Percentiles rank a stretch among this genome's conserved stretches.
phyloP scores from a whole-genome alignment of 176 grass and related monocot species.

The Bolboschoenus planiculmis region DNA sequence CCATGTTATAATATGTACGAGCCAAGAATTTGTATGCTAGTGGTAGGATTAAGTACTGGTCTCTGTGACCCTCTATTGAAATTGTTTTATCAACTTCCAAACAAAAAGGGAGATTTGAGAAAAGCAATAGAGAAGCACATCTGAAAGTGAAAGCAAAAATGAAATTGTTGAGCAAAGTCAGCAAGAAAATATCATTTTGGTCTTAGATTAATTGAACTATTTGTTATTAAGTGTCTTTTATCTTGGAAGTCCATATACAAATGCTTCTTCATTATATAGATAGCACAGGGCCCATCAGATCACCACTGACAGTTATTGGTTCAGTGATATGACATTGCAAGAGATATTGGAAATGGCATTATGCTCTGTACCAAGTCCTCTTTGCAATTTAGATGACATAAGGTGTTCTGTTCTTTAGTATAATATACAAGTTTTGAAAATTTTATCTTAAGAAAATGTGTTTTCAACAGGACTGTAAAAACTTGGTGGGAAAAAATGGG shows the following conservation, averaged over 20 bases:
- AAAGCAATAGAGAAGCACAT: background rate
- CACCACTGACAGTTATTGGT: background rate
- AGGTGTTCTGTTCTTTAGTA: slow-evolving; percentile 22
- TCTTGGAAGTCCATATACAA: no score
- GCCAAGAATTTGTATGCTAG: background rate
- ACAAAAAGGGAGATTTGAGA: background rate
- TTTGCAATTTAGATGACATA: slow-evolving; percentile 1
- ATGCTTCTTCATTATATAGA: background rate
- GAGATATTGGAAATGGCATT: background rate
- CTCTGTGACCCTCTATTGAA: background rate
- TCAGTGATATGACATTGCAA: background rate
- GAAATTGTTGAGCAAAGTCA: background rate
- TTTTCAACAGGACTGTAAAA: slow-evolving; percentile 74
- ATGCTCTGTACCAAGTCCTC: slow-evolving; percentile 2
- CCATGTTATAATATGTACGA: background rate
- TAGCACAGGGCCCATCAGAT: background rate
- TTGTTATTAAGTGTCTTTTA: background rate
- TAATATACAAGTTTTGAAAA: background rate
- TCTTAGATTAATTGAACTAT: background rate
- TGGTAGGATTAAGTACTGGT: background rate
- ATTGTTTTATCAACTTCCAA: background rate
- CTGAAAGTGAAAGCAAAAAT: background rate
- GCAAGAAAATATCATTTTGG: background rate
- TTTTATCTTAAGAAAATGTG: background rate
- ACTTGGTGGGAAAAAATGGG: slow-evolving; percentile 56